Evolutionary conservation across 805 yeast species (phyloP), one percentile per base, ranked within the genome.

Genomic region (Alloascoidea africana): DNA sequence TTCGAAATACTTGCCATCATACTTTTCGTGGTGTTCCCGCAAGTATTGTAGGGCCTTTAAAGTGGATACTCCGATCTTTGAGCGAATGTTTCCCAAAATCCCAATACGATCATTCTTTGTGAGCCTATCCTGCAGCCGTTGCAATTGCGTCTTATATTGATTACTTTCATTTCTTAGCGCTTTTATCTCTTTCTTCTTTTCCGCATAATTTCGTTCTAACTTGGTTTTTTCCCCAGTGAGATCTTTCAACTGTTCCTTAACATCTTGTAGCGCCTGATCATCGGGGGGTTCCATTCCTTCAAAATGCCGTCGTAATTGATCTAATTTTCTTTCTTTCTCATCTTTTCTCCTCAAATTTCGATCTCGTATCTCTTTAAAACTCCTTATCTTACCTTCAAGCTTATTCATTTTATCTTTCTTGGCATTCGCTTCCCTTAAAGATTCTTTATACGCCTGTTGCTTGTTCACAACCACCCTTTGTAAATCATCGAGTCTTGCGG

Each of bases 1-100:
- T 48, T 81, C 93, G 40, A 62, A 71, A 38, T 81, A 70, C 8
- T 55, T 52, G 1, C 56, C 56, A 35, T 55, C 49, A 36, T 75
- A 60, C 4, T 52, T 50, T 1, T 49, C 47, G 17, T 55, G 50
- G 15, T 59, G 46, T 11, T 57, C 44, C 35, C 78, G 60, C 33
- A 79, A 50, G 13, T 58, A 47, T 17, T 50, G 40, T 2, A 75
- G 61, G 5, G 72, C 67, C 14, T 55, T 59, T 32, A 52, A 57
- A 37, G 66, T 57, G 27, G 50, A 44, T 36, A 49, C 45, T 17
- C 60, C 62, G 17, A 51, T 53, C 16, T 52, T 42, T 32, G 59
- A 49, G 17, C 58, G 52, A 1, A 49, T 42, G 36, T 40, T 44
- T 2, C 40, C 46, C 16, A 79, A 50, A 3, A 71, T 47, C 13